These are phyloP conservation scores for Grosmannia huntii DNA, from an alignment of 2,329 filamentous ascomycete species.

Conservation along the genomic window DNA sequence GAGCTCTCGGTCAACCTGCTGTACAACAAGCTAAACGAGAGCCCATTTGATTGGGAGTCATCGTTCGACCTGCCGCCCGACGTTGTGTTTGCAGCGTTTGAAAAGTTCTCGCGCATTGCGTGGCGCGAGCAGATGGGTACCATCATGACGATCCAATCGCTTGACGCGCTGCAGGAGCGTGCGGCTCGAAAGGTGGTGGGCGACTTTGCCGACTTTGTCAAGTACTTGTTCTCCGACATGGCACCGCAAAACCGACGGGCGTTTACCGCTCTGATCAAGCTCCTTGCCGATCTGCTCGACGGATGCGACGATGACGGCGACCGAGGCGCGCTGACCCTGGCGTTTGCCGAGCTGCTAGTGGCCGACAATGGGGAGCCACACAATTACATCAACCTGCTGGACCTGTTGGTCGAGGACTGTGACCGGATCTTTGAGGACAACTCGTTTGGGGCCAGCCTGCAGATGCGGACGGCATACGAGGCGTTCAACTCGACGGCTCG, in stretches of 20 bases:
- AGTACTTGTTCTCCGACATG: slow-evolving; percentile 51
- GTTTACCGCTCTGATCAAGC: slow-evolving; percentile 70
- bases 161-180: slow-evolving; percentile 62
- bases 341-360: slow-evolving; percentile 79
- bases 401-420: slow-evolving; percentile 79
- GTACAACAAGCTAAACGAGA: slow-evolving; percentile 79
- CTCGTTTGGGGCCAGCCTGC: slow-evolving; percentile 23
- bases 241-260: slow-evolving; percentile 61
- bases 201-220: slow-evolving; percentile 60
- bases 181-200: slow-evolving; percentile 54
- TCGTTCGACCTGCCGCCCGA: slow-evolving; percentile 66
- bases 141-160: slow-evolving; percentile 58
- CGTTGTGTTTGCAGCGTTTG: slow-evolving; percentile 80
- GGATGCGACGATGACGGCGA: slow-evolving; percentile 87
- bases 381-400: slow-evolving; percentile 77
- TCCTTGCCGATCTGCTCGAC: slow-evolving; percentile 77
- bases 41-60: slow-evolving; percentile 65
- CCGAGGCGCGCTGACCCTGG: slow-evolving; percentile 72
- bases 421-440: slow-evolving; percentile 72
- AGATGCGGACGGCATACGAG: slow-evolving; percentile 43
- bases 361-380: slow-evolving; percentile 53
- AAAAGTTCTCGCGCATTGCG: slow-evolving; percentile 79
- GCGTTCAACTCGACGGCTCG: slow-evolving; percentile 47
- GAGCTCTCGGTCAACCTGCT: slow-evolving; percentile 76
- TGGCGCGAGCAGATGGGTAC: slow-evolving; percentile 85